These are phyloP conservation scores for Candida sanyaensis DNA, from an alignment of 1,139 yeast species.

Conservation along the genomic window DNA sequence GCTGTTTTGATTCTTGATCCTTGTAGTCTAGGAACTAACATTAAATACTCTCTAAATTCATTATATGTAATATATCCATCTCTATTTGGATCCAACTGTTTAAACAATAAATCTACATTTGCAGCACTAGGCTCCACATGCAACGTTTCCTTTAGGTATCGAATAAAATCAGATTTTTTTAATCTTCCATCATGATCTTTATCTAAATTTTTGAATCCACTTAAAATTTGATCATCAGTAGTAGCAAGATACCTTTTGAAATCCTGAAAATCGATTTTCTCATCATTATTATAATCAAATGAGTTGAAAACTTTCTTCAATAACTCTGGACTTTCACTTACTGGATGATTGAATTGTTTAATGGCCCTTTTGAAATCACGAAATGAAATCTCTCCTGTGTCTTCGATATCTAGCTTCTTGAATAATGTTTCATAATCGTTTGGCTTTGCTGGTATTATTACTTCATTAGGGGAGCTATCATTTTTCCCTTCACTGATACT, in stretches of 20 bases:
- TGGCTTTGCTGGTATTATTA: slow-evolving; percentile 15
- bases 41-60: slow-evolving; percentile 80
- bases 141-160: slow-evolving; percentile 57
- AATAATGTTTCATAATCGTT: slow-evolving; percentile 37
- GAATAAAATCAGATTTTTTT: slow-evolving; percentile 63
- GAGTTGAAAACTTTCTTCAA: slow-evolving; percentile 55
- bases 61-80: slow-evolving; percentile 79
- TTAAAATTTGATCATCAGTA: slow-evolving; percentile 70
- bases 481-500: too few species aligned
- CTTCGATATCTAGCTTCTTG: slow-evolving; percentile 51
- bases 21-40: slow-evolving; percentile 75
- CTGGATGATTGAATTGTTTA: slow-evolving; percentile 59
- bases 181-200: slow-evolving; percentile 75
- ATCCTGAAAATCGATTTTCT: slow-evolving; percentile 58
- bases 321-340: slow-evolving; percentile 64
- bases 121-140: slow-evolving; percentile 54
- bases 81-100: slow-evolving; percentile 57
- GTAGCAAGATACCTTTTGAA: slow-evolving; percentile 59
- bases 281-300: slow-evolving; percentile 60
- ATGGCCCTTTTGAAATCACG: slow-evolving; percentile 59
- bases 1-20: slow-evolving; percentile 81
- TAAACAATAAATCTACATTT: slow-evolving; percentile 60
- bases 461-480: not conserved
- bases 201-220: slow-evolving; percentile 73
- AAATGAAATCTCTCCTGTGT: slow-evolving; percentile 57